These are phyloP conservation scores for Aspergillus eucalypticola DNA, from an alignment of 2,329 filamentous ascomycete genomes.

Conservation along the genomic window DNA sequence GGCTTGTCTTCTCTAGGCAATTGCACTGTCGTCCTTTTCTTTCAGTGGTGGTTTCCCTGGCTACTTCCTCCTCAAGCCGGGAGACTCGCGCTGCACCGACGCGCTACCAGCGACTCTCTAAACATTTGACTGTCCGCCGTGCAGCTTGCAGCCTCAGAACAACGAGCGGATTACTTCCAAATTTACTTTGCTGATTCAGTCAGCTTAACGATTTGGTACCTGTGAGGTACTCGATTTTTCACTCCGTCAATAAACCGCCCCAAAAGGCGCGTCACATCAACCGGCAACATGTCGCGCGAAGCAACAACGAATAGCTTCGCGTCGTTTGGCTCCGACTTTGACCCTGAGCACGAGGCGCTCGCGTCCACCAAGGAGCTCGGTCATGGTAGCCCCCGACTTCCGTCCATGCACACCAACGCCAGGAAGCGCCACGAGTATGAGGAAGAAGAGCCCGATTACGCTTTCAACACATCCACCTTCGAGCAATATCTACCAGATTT, in stretches of 20 bases:
- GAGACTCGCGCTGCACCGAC: slow-evolving; percentile 16
- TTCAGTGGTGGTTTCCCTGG: slow-evolving; percentile 8
- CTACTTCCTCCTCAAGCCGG: slow-evolving; percentile 1
- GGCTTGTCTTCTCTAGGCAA: neutral
- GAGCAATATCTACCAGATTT: slow-evolving; percentile 52
- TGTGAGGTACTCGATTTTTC: neutral
- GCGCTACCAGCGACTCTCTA: slow-evolving; percentile 13
- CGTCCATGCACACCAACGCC: slow-evolving; percentile 24
- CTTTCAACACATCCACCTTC: slow-evolving; percentile 50
- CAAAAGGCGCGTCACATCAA: slow-evolving; percentile 8
- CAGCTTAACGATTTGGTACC: neutral
- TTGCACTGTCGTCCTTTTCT: neutral
- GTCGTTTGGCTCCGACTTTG: slow-evolving; percentile 42
- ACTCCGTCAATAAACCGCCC: neutral
- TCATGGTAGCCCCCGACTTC: slow-evolving; percentile 26
- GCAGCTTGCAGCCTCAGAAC: neutral
- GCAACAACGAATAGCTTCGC: slow-evolving; percentile 31
- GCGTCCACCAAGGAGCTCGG: slow-evolving; percentile 41
- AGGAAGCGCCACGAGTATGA: slow-evolving; percentile 16
- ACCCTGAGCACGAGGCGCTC: slow-evolving; percentile 46
- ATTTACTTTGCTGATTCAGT: too few relatives aligned
- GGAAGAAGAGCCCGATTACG: slow-evolving; percentile 44
- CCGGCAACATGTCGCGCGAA: slow-evolving; percentile 24
- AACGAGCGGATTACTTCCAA: neutral
- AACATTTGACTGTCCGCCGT: slow-evolving; percentile 9